These are phyloP conservation scores for Candida patagonica DNA, from an alignment of 805 yeast genomes.

Conservation along the genomic window DNA sequence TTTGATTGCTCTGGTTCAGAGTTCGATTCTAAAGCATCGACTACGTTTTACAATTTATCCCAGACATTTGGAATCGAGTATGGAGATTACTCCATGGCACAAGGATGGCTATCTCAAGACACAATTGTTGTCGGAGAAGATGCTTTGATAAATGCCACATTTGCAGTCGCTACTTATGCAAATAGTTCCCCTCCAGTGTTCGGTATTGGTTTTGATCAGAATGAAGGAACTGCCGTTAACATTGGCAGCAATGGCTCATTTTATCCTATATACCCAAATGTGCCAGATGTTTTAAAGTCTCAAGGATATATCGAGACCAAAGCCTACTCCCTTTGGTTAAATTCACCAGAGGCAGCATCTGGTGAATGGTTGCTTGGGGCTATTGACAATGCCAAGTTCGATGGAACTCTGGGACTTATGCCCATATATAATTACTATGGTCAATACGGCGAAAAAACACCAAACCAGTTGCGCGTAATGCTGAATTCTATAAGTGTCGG, in stretches of 20 bases:
- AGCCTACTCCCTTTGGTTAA: conserved; percentile 41
- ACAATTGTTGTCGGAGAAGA: neutral
- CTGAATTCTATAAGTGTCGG: too few relatives aligned
- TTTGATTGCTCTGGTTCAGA: conserved; percentile 1
- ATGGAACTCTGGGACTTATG: conserved; percentile 32
- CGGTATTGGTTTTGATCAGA: conserved; percentile 12
- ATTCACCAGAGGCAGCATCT: conserved; percentile 25
- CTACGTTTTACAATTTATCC: neutral
- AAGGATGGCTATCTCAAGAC: neutral
- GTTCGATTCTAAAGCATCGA: neutral
- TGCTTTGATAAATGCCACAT: neutral
- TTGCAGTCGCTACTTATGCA: conserved; percentile 1
- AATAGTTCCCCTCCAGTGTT: neutral
- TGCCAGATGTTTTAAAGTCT: conserved; percentile 28
- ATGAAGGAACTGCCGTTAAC: conserved; percentile 28
- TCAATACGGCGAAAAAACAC: too few relatives aligned
- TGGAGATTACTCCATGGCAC: neutral
- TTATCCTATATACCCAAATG: conserved; percentile 24
- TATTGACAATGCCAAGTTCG: conserved; percentile 33
- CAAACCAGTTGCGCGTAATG: conserved; percentile 13
- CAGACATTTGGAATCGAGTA: neutral
- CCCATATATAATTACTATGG: conserved; percentile 31
- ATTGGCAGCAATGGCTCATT: neutral
- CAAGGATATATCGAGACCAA: conserved; percentile 33
- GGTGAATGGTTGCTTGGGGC: conserved; percentile 50